Conservation (phyloP, 768 basidiomycete species). For the Cytidiella melzeri region DNA sequence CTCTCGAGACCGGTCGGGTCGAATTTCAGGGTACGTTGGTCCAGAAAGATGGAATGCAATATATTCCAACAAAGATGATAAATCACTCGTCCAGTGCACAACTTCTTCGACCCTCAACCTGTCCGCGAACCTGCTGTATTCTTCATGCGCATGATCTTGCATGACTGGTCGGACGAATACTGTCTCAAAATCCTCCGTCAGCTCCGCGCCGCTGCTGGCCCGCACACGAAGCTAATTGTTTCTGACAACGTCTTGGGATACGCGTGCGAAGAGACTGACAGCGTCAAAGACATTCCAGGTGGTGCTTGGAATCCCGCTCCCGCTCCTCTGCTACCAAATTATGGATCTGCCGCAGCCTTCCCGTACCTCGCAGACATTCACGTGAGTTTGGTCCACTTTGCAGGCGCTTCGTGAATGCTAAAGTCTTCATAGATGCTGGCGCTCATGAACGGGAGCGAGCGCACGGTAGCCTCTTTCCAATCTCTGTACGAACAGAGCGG, state of each 20-base stretch:
- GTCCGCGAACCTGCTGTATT: conserved; percentile 18
- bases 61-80: neutral
- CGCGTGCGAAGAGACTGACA: conserved; percentile 16
- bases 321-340: conserved; percentile 8
- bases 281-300: conserved; percentile 11
- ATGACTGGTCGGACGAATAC: conserved; percentile 31
- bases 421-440: conserved; percentile 3
- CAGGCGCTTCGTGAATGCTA: neutral
- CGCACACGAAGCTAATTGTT: conserved; percentile 21
- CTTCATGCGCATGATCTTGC: conserved; percentile 23
- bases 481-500: neutral
- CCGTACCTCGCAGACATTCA: neutral
- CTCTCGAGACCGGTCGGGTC: neutral
- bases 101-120: conserved; percentile 25
- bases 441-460: conserved; percentile 7
- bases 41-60: neutral
- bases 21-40: conserved; percentile 2
- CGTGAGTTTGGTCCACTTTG: neutral
- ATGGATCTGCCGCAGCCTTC: neutral
- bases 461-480: neutral
- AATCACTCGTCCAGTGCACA: conserved; percentile 10
- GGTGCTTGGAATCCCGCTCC: neutral
- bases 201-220: conserved; percentile 19
- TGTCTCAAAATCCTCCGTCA: conserved; percentile 20
- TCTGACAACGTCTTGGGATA: conserved; percentile 20